A percentile compares a stretch with the other conserved stretches of the same genome.
These are phyloP conservation scores for Phaeosphaeria sp. DNA, from an alignment of 2,329 filamentous ascomycete species.

Conservation along the genomic window DNA sequence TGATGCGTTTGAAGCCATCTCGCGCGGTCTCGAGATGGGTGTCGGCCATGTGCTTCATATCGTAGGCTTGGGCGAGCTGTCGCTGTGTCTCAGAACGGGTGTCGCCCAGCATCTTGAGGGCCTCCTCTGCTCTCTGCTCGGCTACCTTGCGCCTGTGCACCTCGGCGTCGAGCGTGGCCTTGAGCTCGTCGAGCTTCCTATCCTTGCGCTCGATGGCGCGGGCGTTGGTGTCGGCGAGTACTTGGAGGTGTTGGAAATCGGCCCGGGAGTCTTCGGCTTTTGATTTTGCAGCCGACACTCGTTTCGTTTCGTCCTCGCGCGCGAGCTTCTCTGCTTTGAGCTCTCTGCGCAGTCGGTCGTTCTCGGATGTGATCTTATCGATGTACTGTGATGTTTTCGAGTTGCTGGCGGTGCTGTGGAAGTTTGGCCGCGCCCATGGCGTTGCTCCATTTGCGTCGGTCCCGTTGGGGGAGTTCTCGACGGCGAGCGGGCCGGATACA, in stretches of 20 bases:
- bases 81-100: slow-evolving; percentile 64
- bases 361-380: slow-evolving; percentile 81
- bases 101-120: slow-evolving; percentile 71
- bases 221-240: slow-evolving; percentile 75
- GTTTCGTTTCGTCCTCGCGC: slow-evolving; percentile 74
- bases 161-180: slow-evolving; percentile 69
- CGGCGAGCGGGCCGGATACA: slow-evolving; percentile 38
- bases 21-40: slow-evolving; percentile 71
- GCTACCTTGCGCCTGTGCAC: slow-evolving; percentile 67
- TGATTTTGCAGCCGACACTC: slow-evolving; percentile 71
- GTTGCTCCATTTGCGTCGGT: slow-evolving; percentile 28
- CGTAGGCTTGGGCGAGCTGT: slow-evolving; percentile 66
- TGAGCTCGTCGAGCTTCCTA: slow-evolving; percentile 74
- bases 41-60: slow-evolving; percentile 60
- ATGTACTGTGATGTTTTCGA: slow-evolving; percentile 59
- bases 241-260: slow-evolving; percentile 73
- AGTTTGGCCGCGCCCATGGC: slow-evolving; percentile 38
- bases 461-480: slow-evolving; percentile 35
- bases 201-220: slow-evolving; percentile 75
- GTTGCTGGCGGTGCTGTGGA: slow-evolving; percentile 35
- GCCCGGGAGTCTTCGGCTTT: slow-evolving; percentile 72
- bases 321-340: slow-evolving; percentile 51
- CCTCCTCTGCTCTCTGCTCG: slow-evolving; percentile 63
- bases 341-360: slow-evolving; percentile 78
- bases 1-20: slow-evolving; percentile 73